Evolutionary conservation across 2,329 filamentous ascomycete genomes (phyloP).

Genomic region (Monosporascus sp.): DNA sequence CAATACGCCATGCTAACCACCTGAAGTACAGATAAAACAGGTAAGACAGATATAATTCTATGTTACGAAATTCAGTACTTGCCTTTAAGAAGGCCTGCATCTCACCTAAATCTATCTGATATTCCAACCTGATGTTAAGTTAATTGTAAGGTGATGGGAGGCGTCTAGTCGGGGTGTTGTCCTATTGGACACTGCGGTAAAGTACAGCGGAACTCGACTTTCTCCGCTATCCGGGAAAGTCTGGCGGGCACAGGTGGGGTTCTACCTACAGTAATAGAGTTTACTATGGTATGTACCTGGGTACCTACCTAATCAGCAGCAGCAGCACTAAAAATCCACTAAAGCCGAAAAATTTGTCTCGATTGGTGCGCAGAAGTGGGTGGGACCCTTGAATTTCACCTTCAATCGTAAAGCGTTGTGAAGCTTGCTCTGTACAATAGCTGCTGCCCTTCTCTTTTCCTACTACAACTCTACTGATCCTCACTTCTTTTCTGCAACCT

Average conservation of each 20-base stretch:
- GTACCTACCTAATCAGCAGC: neutral
- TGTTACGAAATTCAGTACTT: too few relatives aligned
- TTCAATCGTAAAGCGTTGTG: neutral
- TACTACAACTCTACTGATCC: neutral
- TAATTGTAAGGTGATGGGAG: too few relatives aligned
- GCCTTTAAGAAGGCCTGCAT: too few relatives aligned
- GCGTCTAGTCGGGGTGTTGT: too few relatives aligned
- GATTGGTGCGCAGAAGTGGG: neutral
- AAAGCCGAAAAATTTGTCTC: neutral
- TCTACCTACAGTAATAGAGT: neutral
- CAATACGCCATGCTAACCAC: too few relatives aligned
- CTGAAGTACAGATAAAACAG: too few relatives aligned
- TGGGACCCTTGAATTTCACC: neutral
- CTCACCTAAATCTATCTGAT: too few relatives aligned
- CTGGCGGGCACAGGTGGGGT: neutral
- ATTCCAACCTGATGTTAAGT: too few relatives aligned
- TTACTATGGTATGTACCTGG: neutral
- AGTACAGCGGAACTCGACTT: neutral
- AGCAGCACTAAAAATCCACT: neutral
- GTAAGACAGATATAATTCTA: too few relatives aligned
- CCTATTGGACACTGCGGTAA: neutral
- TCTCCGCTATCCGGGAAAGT: neutral
- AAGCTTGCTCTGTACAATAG: neutral
- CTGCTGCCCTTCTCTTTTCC: neutral
- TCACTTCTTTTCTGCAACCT: too few relatives aligned